Percentiles rank a stretch among this genome's conserved stretches.
These are phyloP conservation scores for Metarhizium album DNA, from an alignment of 2,329 filamentous ascomycete species.

Conservation along the genomic window DNA sequence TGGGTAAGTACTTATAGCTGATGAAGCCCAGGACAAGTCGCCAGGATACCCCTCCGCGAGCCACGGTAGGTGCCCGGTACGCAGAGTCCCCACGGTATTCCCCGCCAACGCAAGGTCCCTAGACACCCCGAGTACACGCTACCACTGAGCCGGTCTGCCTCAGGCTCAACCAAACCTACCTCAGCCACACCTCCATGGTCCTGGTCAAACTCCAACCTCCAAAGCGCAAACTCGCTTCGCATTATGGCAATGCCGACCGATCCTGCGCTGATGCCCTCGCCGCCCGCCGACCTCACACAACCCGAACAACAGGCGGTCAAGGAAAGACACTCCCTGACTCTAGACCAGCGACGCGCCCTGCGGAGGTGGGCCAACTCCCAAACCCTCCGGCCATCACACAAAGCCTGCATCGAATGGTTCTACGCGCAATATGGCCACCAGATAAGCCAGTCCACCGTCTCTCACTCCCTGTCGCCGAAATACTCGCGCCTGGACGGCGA, in stretches of 20 bases:
- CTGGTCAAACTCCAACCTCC: slow-evolving; percentile 18
- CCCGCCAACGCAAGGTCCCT: no score
- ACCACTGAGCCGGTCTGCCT: no score
- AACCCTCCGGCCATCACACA: slow-evolving; percentile 45
- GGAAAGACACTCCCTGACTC: slow-evolving; percentile 49
- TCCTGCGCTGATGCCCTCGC: background rate
- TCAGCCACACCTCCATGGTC: slow-evolving; percentile 28
- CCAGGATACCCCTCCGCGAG: no score
- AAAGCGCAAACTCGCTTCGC: background rate
- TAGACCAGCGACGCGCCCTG: slow-evolving; percentile 50
- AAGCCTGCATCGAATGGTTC: slow-evolving; percentile 55
- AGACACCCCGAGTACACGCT: no score
- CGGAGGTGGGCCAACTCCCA: slow-evolving; percentile 50
- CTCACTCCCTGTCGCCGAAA: slow-evolving; percentile 50
- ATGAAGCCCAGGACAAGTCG: no score
- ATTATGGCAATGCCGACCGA: background rate
- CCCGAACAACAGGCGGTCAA: slow-evolving; percentile 10
- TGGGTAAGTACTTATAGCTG: no score
- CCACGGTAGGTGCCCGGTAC: no score
- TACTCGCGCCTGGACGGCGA: slow-evolving; percentile 52
- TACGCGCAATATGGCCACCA: slow-evolving; percentile 45
- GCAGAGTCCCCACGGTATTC: no score
- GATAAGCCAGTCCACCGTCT: slow-evolving; percentile 53
- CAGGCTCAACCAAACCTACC: slow-evolving; percentile 20
- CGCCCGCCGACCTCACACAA: background rate